Evolutionary conservation across 495 filamentous ascomycete genomes (phyloP), one percentile per base, ranked within the genome.

Genomic region (Podospora pseudopauciseta): DNA sequence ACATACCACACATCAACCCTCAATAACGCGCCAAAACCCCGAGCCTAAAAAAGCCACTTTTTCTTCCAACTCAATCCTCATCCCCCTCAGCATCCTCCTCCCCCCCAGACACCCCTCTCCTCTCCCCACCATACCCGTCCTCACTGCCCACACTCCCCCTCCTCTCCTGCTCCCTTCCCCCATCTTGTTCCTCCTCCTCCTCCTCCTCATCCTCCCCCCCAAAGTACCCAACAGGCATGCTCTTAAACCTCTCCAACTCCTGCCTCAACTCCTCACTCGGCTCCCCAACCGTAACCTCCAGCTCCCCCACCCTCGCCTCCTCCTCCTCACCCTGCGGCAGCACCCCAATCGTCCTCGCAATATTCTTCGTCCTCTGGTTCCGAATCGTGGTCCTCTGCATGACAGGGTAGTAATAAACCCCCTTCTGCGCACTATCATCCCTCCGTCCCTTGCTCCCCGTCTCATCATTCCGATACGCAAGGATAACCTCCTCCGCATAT

Each of bases 341-440:
- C 58, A 80, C 73, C 60, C 78, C 79, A 11, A 78, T 77, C 26
- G 74, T 84, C 60, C 80, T 77, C 39, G 81, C 78, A 71, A 87
- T 86, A 69, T 85, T 86, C 77, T 83, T 86, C 65, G 77, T 81
- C 62, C 87, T 81, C 76, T 86, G 84, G 34, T 82, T 85, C 67
- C 82, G 78, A 70, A 89, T 82, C 27, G 79, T 77, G 65, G 80
- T 83, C 26, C 82, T 89, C 79, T 92, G 90, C 65, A 91, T 79
- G 69, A 98, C 87, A 0, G 94, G 93, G 72, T 97, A 98, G 76
- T 93, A 97, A 79, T 92, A 97, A 9, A 92, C 94, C 20, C 86
- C 95, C 73, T 87, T 87, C 67, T 87, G 82, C 34, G 77, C 68
- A 59, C 75, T 73, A 71, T 75, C 77, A 63, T 74, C 54, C 62